Base-by-base conservation (phyloP, 2,329 filamentous ascomycete species). In the Scedosporium minutisporum region DNA sequence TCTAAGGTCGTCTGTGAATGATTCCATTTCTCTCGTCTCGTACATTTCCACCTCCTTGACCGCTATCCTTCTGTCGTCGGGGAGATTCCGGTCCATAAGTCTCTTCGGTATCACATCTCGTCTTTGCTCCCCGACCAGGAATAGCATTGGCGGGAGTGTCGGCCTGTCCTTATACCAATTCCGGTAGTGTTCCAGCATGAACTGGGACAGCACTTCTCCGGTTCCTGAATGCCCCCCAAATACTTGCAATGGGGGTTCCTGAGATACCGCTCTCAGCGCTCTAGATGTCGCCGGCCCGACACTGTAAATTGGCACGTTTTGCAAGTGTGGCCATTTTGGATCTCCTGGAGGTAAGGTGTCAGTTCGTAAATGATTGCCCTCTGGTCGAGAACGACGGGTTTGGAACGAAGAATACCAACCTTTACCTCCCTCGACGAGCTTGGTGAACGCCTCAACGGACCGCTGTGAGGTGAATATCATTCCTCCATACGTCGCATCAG, bases 61-160 rank as follows among this genome's bases (percentile, higher is more conserved):
- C 6, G 73, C 74, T 23, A 95, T 88, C 58, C 83, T 78, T 61
- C 74, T 73, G 14, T 77, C 70, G 0, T 71, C 66, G 0, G 81
- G 73, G 7, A 92, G 74, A 0, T 71, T 68, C 0, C 77, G 70
- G 46, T 83, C 81, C 79, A 87, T 89, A 44, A 97, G 77, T 1
- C 85, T 91, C 68, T 84, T 90, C 1, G 95, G 93, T 66, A 99
- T 96, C 66, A 96, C 86, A 72, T 97, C 95, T 55, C 95, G 80
- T 62, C 92, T 84, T 71, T 93, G 90, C 71, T 97, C 93, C 21
- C 95, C 95, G 0, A 96, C 92, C 14, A 96, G 82, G 72, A 97
- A 99, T 1, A 97, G 77, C 4, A 97, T 73, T 0, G 88, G 82
- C 0, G 85, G 86, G 68, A 85, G 85, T 14, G 67, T 68, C 10